A percentile compares a stretch with the other conserved stretches of the same genome.
Conservation (phyloP, 345 rosid genomes). For the Eucalyptus sp. region DNA sequence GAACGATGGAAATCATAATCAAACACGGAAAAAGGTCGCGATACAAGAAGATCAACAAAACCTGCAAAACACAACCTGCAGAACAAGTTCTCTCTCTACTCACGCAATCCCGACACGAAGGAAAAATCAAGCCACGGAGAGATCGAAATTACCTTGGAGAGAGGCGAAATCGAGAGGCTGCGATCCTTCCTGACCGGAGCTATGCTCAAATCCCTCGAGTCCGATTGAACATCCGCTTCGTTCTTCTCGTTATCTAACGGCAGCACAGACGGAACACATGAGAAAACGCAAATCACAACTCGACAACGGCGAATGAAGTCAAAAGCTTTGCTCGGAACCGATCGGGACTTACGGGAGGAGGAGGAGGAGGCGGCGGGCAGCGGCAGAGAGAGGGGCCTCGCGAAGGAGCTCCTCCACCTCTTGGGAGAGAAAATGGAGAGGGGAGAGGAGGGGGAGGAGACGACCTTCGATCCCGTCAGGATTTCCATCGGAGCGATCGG, state of each 20-base stretch:
- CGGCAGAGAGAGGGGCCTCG: conserved; percentile 23
- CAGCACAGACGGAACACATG: not conserved
- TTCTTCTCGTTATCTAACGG: conserved; percentile 32
- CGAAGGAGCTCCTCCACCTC: conserved; percentile 23
- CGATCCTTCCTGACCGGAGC: conserved; percentile 44
- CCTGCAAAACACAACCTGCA: not conserved
- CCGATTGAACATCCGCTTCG: conserved; percentile 46
- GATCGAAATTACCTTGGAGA: conserved; percentile 35
- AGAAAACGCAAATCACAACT: not conserved
- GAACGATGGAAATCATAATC: not conserved
- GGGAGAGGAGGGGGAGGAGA: conserved; percentile 36
- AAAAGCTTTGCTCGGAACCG: not conserved
- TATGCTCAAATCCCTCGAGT: conserved; percentile 37
- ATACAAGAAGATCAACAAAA: not conserved
- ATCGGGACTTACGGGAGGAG: conserved; percentile 24
- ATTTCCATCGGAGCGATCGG: conserved; percentile 30
- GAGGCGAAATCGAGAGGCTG: conserved; percentile 9
- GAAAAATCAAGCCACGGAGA: not conserved
- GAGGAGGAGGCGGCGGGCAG: conserved; percentile 3
- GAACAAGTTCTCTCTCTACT: not conserved
- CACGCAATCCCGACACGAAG: not conserved
- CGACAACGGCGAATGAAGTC: not conserved
- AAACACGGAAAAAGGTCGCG: not conserved
- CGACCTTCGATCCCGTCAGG: conserved; percentile 39
- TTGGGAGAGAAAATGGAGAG: conserved; percentile 50